Conservation (phyloP, 2,329 filamentous ascomycete genomes). For the Aureobasidium sp. region DNA sequence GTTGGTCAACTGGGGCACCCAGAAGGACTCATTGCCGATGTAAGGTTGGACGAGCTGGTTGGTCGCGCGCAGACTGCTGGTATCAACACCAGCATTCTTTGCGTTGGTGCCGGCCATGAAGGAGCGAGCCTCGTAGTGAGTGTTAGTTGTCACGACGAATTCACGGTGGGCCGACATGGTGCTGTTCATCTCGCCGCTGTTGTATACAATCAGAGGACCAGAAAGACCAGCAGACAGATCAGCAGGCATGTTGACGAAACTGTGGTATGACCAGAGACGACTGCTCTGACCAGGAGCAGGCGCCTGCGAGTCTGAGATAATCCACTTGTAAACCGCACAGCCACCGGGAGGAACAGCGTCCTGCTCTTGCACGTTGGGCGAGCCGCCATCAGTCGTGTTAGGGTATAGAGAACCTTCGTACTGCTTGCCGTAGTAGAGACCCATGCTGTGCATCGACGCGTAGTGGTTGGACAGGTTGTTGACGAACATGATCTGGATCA, state of each 20-base stretch:
- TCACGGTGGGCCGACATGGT: constrained; percentile 24
- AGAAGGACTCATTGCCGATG: constrained; percentile 18
- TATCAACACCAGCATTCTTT: background rate
- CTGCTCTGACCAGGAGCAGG: background rate
- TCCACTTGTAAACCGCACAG: constrained; percentile 24
- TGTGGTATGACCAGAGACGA: constrained; percentile 20
- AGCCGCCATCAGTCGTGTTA: constrained; percentile 18
- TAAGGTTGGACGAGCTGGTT: constrained; percentile 12
- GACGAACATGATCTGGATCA: constrained; percentile 25
- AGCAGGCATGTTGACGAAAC: constrained; percentile 22
- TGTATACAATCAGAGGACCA: constrained; percentile 24
- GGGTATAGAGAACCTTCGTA: constrained; percentile 21
- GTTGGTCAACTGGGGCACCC: constrained; percentile 21
- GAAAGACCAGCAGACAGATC: constrained; percentile 23
- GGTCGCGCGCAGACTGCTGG: background rate
- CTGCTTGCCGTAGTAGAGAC: constrained; percentile 21
- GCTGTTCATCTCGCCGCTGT: constrained; percentile 20
- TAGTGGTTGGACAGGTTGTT: constrained; percentile 22
- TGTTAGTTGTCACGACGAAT: constrained; percentile 22
- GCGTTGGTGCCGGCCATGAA: constrained; percentile 21
- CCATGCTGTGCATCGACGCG: constrained; percentile 24
- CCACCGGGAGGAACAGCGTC: constrained; percentile 21
- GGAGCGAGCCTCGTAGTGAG: constrained; percentile 22
- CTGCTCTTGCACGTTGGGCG: constrained; percentile 14
- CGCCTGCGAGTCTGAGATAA: constrained; percentile 17